Evolutionary conservation across 768 basidiomycete species (phyloP), one percentile per base, ranked within the genome.

Genomic region (Xerocomus potaroensis): DNA sequence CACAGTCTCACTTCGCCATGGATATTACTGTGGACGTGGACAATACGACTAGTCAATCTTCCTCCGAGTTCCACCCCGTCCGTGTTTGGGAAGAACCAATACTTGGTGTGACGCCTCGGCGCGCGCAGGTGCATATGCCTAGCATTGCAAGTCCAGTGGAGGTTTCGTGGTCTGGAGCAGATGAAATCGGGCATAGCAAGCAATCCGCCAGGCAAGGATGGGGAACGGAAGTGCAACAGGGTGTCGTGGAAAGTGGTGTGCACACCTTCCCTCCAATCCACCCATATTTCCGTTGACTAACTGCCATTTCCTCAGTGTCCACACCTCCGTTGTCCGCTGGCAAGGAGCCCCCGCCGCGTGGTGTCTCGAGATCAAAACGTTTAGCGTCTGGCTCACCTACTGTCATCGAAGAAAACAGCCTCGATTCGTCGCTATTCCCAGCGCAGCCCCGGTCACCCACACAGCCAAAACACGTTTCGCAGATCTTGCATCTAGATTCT

Each of bases 31-130:
- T n/a, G n/a, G n/a, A n/a, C n/a, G n/a, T n/a, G n/a, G n/a, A n/a
- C n/a, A n/a, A n/a, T n/a, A n/a, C n/a, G n/a, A n/a, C 27, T 11
- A 0, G n/a, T 30, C 50, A 37, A 15, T 46, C 39, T 46, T 34
- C n/a, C 23, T 22, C 14, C 11, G 55, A 60, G 29, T 59, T 50
- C 33, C 56, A 52, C 24, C 62, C 61, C 40, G 49, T 58, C 29
- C 62, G 60, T n/a, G 56, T 62, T 41, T 62, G 60, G 60, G 60
- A 62, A 50, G 60, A 58, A 30, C 47, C 52, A 2, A 38, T 36
- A 23, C 4, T 21, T 37, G 54, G 45, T 35, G 58, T 49, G 23
- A 32, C 36, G 45, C 18, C 45, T 34, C 53, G 27, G 32, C 58
- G 41, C 23, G 34, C 55, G 11, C 57, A 51, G 12, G 23, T 40